Evolutionary conservation across 2,329 filamentous ascomycete genomes (phyloP), one percentile per base, ranked within the genome.

Genomic region (Exophiala phaeomuriformis): DNA sequence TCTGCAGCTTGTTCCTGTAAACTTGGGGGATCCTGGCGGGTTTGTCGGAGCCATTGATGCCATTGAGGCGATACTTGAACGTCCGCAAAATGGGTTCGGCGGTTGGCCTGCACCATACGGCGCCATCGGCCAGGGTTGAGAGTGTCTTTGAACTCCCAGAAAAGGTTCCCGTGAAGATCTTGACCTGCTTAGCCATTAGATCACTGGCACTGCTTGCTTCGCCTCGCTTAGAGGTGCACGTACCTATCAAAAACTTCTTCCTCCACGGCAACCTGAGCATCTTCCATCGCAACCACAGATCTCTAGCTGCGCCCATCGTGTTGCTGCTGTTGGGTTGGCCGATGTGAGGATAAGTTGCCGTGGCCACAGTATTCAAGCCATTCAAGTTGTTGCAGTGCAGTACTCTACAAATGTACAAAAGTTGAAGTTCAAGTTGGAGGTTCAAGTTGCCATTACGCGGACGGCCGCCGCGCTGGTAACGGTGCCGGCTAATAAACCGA

Each of bases 1-100:
- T 85, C 81, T 44, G 74, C 69, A 56, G 75, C 74, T 62, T 84
- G 82, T 67, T 85, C 82, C 60, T 75, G 64, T 47, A 84, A 65
- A 1, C 75, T 73, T 0, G 82, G 82, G 2, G 82, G 71, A 10
- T 77, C 70, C 48, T 69, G 62, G 42, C 82, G 79, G 6, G 81
- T 80, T 61, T 83, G 75, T 62, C 82, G 79, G 29, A 85, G 77
- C 82, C 82, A 85, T 70, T 84, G 82, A 64, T 82, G 79, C 82
- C 82, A 85, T 75, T 81, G 78, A 49, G 81, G 81, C 35, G 77
- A 74, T 39, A 84, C 75, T 61, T 83, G 73, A 39, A 84, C 77
- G 63, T 85, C 82, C 52, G 74, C 72, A 62, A 77, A 77, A 63
- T 83, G 78, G 5, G 74, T 76, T 57, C 71, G 70, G 5, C 71